Conservation (phyloP, 768 basidiomycete genomes). For the Termitomyces titanicus region DNA sequence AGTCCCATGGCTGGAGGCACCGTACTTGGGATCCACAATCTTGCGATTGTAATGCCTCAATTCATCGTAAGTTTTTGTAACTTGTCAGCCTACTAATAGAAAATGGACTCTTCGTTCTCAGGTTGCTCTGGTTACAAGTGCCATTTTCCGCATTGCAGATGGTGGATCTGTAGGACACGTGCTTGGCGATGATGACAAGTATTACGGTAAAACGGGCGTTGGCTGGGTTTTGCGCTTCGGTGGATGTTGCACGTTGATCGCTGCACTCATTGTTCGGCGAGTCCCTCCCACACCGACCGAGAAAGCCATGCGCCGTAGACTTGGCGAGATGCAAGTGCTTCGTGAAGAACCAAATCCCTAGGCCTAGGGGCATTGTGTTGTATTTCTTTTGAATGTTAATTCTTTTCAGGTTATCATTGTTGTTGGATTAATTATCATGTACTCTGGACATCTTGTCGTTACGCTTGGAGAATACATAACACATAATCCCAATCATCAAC, state of each 20-base stretch:
- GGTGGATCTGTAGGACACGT: slow-evolving; percentile 38
- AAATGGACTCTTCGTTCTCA: slow-evolving; percentile 25
- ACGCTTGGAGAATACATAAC: slow-evolving; percentile 40
- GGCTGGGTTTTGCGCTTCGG: slow-evolving; percentile 95
- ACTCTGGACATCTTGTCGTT: slow-evolving; percentile 12
- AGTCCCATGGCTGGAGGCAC: slow-evolving; percentile 80
- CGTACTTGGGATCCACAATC: slow-evolving; percentile 90
- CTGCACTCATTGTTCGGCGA: slow-evolving; percentile 73
- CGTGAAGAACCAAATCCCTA: slow-evolving; percentile 55
- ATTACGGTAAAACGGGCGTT: slow-evolving; percentile 83
- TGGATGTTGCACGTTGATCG: slow-evolving; percentile 81
- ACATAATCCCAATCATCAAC: slow-evolving; percentile 54
- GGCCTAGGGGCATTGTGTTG: slow-evolving; percentile 10
- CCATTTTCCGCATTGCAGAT: slow-evolving; percentile 84
- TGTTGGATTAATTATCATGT: slow-evolving; percentile 1
- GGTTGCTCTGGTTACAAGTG: slow-evolving; percentile 83
- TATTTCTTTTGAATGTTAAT: slow-evolving; percentile 1
- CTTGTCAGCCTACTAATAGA: not conserved
- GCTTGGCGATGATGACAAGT: slow-evolving; percentile 44
- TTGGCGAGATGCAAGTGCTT: slow-evolving; percentile 76
- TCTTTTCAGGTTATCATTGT: slow-evolving; percentile 1
- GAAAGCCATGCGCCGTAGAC: slow-evolving; percentile 79
- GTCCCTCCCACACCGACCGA: slow-evolving; percentile 91
- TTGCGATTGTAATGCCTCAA: slow-evolving; percentile 94
- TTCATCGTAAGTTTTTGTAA: slow-evolving; percentile 64